Evolutionary conservation across 1,284 basidiomycete species (phyloP), one percentile per base, ranked within the genome.

Genomic region (Irpex lacteus): DNA sequence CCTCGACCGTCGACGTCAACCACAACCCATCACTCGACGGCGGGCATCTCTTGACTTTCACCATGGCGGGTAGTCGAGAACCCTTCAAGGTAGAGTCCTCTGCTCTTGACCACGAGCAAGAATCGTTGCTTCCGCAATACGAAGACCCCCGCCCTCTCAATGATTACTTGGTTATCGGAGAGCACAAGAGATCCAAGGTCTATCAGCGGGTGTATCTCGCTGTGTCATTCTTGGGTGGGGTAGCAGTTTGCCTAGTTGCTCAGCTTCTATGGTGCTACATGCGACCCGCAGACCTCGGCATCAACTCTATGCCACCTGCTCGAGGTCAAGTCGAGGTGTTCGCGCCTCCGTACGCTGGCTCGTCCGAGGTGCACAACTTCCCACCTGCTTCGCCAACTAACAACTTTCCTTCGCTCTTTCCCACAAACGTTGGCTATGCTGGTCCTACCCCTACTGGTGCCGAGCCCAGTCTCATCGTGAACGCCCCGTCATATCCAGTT

Each of bases 381-480:
- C 91, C 91, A n/a, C 91, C 91, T 1, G 68, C 82, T 0, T 82
- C 83, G 1, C 90, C 91, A 0, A 92, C 89, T 8, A 93, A 93
- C 69, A 80, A 77, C 5, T 80, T 82, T 66, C 88, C 91, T 0
- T 83, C 86, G 1, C 69, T 89, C 38, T 94, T 94, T 73, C 92
- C 91, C 3, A 83, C 89, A 34, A 76, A 89, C 68, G 86, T 96
- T 9, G 94, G 94, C 53, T 90, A 94, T 73, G 82, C 89, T 11
- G 94, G 94, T 7, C 85, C 83, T 8, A 96, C 94, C 1, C 91
- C 92, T 0, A 96, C 94, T 0, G 94, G 94, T 9, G 88, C 85
- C 9, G 94, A 96, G 76, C 81, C 94, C 2, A 92, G 82, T 1
- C 78, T 95, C 21, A 82, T 95, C 18, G 84, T 82, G 4, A 95